Evolutionary conservation across 305 asterid genomes (phyloP), one percentile per base, ranked within the genome.

Genomic region (Fraxinus dipetala): DNA sequence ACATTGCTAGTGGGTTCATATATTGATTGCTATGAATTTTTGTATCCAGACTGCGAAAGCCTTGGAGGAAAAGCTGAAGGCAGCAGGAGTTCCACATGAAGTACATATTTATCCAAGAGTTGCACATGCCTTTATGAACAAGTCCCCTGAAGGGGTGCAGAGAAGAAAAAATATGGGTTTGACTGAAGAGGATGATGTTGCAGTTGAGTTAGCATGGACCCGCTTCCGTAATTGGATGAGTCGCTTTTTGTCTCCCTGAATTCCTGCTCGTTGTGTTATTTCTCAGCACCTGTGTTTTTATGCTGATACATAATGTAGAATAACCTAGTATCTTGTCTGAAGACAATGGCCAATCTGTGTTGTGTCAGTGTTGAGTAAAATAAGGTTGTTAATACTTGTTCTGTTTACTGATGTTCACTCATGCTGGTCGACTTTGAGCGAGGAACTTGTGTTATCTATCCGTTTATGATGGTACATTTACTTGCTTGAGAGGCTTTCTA

Each of bases 41-140:
- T 84, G 76, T 76, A 80, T 83, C 18, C 90, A 96, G 99, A 88
- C 98, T 45, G 98, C 85, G 24, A 94, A 94, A 89, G 92, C 88
- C 59, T 79, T 96, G 80, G 98, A 94, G 87, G 95, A 92, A 85
- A 96, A 92, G 90, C 94, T 96, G 75, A 90, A 91, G 90, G 89
- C 87, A 73, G 85, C 97, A 5, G 94, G 94, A 76, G 93, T 90
- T 69, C 95, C 93, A 34, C 87, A 90, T 32, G 99, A 96, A 85
- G 98, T 96, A 20, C 82, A 90, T 89, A 79, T 96, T 32, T 94
- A 94, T 83, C 94, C 98, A 3, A 92, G 95, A 59, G 20, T 88
- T 6, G 89, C 85, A 14, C 99, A 96, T 83, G 99, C 99, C 75
- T 96, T 96, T 67, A 93, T 96, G 99, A 96, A 96, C 89, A 85